Conservation (phyloP, 2,329 filamentous ascomycete genomes). For the Phyllosticta ampelicida region DNA sequence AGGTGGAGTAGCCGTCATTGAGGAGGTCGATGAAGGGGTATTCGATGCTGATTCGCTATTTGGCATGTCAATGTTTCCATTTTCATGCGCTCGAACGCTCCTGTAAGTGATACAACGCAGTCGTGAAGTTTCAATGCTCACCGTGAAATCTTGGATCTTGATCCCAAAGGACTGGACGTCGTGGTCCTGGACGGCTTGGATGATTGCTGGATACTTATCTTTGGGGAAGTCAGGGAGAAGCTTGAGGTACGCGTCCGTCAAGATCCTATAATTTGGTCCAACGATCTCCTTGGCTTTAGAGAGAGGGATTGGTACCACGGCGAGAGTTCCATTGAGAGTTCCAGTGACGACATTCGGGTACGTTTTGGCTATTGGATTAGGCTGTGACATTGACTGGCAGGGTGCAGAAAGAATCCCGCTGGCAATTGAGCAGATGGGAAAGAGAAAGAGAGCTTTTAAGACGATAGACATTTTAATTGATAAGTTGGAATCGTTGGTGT, state of each 20-base stretch:
- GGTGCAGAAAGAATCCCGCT: not conserved
- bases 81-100: not conserved
- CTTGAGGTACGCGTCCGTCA: conserved; percentile 38
- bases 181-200: conserved; percentile 42
- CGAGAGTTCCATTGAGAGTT: conserved; percentile 43
- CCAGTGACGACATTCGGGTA: conserved; percentile 42
- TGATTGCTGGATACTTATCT: conserved; percentile 44
- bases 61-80: conserved; percentile 10
- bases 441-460: not conserved
- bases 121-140: conserved; percentile 21
- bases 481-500: too few relatives aligned
- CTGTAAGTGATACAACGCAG: too few relatives aligned
- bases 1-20: conserved; percentile 40
- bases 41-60: conserved; percentile 40
- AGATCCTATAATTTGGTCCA: conserved; percentile 39
- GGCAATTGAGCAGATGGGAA: not conserved
- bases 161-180: conserved; percentile 37
- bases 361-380: conserved; percentile 40
- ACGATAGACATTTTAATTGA: not conserved
- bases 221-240: conserved; percentile 40
- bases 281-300: conserved; percentile 37
- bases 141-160: conserved; percentile 39
- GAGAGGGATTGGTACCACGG: conserved; percentile 42
- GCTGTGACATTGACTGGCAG: conserved; percentile 22
- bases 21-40: conserved; percentile 48